Conservation (phyloP, 768 basidiomycete species). For the Serendipita sp. region DNA sequence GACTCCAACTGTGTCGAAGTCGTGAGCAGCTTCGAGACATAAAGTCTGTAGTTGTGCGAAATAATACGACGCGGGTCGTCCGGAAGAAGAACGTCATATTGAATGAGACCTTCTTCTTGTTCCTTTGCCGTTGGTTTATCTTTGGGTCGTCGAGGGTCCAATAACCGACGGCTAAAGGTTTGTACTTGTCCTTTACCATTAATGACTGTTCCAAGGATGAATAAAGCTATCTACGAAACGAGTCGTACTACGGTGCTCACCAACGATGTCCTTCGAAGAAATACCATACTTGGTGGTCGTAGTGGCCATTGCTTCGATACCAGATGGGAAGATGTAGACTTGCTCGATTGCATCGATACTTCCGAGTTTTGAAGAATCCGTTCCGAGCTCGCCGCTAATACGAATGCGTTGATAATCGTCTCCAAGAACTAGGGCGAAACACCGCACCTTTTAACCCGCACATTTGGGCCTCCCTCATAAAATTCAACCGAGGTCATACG, state of each 20-base stretch:
- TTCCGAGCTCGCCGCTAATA: constrained; percentile 36
- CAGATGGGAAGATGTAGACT: constrained; percentile 52
- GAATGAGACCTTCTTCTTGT: constrained; percentile 67
- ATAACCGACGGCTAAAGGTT: constrained; percentile 48
- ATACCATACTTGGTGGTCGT: constrained; percentile 85
- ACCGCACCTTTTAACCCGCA: constrained; percentile 55
- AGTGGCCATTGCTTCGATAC: constrained; percentile 48
- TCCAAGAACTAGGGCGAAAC: background rate
- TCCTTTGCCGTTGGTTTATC: constrained; percentile 61
- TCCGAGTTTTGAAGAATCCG: constrained; percentile 36
- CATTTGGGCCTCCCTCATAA: constrained; percentile 65
- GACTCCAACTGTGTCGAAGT: constrained; percentile 47
- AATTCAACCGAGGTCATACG: constrained; percentile 71
- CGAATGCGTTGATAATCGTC: background rate
- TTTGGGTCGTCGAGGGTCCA: constrained; percentile 75
- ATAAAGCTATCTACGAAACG: background rate
- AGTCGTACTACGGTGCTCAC: constrained; percentile 28
- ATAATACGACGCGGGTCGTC: constrained; percentile 46
- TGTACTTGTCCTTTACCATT: constrained; percentile 58
- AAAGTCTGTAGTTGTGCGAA: constrained; percentile 32
- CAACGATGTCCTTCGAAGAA: constrained; percentile 67
- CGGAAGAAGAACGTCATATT: constrained; percentile 66
- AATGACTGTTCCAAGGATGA: constrained; percentile 37
- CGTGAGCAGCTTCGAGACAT: background rate
- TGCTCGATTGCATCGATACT: constrained; percentile 47